A percentile compares a stretch with the other conserved stretches of the same genome.
phyloP scores from a whole-genome alignment of 805 yeast species.

The Schwanniomyces sp. region DNA sequence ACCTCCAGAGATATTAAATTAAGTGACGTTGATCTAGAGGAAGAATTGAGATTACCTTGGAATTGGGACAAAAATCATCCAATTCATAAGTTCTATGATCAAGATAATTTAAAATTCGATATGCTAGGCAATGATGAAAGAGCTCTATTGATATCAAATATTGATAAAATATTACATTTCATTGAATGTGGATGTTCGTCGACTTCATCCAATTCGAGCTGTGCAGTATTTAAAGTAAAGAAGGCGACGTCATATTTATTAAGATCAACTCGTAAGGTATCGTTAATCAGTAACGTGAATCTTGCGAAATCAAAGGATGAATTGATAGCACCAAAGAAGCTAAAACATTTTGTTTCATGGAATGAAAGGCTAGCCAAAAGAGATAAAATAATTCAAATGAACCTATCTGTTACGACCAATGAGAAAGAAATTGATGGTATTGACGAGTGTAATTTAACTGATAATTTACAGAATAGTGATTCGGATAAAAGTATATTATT shows the following conservation, averaged over 20 bases:
- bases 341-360: slow-evolving; percentile 37
- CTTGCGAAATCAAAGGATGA: slow-evolving; percentile 39
- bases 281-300: slow-evolving; percentile 37
- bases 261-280: slow-evolving; percentile 56
- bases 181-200: slow-evolving; percentile 64
- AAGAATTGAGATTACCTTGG: slow-evolving; percentile 82
- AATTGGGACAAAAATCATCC: slow-evolving; percentile 86
- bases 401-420: slow-evolving; percentile 18
- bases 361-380: slow-evolving; percentile 28
- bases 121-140: slow-evolving; percentile 53
- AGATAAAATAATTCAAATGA: slow-evolving; percentile 25
- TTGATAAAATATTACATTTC: slow-evolving; percentile 60
- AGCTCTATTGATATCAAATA: slow-evolving; percentile 55
- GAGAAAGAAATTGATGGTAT: slow-evolving; percentile 3
- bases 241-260: slow-evolving; percentile 60
- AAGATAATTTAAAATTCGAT: slow-evolving; percentile 49
- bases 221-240: slow-evolving; percentile 59
- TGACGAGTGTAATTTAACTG: slow-evolving; percentile 4
- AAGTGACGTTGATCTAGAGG: slow-evolving; percentile 28
- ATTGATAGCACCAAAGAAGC: slow-evolving; percentile 28
- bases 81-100: slow-evolving; percentile 50
- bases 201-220: slow-evolving; percentile 39
- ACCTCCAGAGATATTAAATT: slow-evolving; percentile 54
- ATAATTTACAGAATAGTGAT: not conserved
- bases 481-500: slow-evolving; percentile 9